Evolutionary conservation across 176 grass and related monocot species (phyloP), one percentile per base, ranked within the genome.

Genomic region (Cenchrus americanus): DNA sequence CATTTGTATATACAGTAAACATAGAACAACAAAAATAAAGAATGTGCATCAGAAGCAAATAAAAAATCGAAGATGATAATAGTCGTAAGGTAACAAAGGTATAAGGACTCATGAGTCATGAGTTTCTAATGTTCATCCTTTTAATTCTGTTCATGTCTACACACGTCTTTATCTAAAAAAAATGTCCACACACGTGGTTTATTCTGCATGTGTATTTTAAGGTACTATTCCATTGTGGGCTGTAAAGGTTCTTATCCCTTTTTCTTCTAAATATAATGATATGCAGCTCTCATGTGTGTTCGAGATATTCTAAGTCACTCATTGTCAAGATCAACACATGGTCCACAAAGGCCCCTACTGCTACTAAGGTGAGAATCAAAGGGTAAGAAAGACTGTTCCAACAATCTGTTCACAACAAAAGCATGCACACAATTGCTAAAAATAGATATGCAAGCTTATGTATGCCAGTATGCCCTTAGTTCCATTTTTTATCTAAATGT

Each of bases 351-450:
- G 22, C 52, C 53, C 17, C 50, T 52, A 32, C 22, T 21, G 42
- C 79, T 61, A 34, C 40, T 53, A 70, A 67, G 70, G 26, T 50
- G 41, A 7, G n/a, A 58, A 68, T 17, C 3, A 10, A 77, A 77
- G 71, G 34, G 57, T 13, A 83, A 17, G 11, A 71, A 21, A 63
- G 60, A 54, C 53, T 71, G 23, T 59, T 62, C 62, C 22, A 34
- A 23, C 32, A 77, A 62, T 58, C 21, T 77, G 12, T 63, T 79
- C 66, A 62, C 17, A 77, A 83, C 57, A 63, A 71, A 83, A 69
- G 19, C 73, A 70, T 54, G 64, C 46, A 62, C 53, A 57, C 61
- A 52, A 53, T 88, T 77, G 48, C 32, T 77, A 42, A 70, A 75
- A 24, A 30, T 13, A 54, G 72, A 12, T 32, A 75, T 40, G n/a